Conservation (phyloP, 2,329 filamentous ascomycete species). For the Neonectria neomacrospora region DNA sequence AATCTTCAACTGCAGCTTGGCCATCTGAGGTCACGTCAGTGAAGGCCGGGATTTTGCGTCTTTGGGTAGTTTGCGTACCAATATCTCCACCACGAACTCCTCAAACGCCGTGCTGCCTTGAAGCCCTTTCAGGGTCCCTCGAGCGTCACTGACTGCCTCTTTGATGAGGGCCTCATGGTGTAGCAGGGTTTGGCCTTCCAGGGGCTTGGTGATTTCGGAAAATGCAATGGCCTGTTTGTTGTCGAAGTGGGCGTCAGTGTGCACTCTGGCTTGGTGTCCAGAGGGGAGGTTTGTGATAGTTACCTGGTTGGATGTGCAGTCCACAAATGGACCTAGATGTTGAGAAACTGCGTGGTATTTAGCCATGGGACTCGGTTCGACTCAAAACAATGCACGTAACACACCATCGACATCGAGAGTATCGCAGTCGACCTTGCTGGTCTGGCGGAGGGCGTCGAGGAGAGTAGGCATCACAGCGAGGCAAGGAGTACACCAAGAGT, state of each 20-base stretch:
- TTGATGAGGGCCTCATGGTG: conserved; percentile 46
- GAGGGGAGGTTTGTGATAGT: not conserved
- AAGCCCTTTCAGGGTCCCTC: conserved; percentile 26
- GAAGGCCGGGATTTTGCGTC: rapidly evolving
- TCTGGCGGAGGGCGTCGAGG: conserved; percentile 43
- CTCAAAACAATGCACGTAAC: not conserved
- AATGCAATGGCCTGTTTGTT: conserved; percentile 48
- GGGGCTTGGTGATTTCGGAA: conserved; percentile 45
- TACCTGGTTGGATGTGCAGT: conserved; percentile 53
- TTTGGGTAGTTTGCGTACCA: conserved; percentile 50
- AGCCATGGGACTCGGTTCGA: conserved; percentile 3
- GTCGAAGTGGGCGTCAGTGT: conserved; percentile 2
- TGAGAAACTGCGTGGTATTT: conserved; percentile 44
- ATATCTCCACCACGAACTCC: conserved; percentile 66
- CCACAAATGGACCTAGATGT: conserved; percentile 49
- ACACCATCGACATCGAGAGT: conserved; percentile 50
- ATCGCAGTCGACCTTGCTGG: conserved; percentile 50
- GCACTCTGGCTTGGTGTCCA: not conserved
- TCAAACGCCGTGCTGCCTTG: conserved; percentile 45
- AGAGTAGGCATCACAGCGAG: conserved; percentile 40
- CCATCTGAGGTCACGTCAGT: conserved; percentile 56
- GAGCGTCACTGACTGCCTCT: conserved; percentile 42
- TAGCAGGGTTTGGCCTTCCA: conserved; percentile 32
- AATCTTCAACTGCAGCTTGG: conserved; percentile 64
- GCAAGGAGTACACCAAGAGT: not conserved